Evolutionary conservation across 164 flowering plant genomes (phyloP), one percentile per base, ranked within the genome.

Genomic region (Aristolochia contorta): DNA sequence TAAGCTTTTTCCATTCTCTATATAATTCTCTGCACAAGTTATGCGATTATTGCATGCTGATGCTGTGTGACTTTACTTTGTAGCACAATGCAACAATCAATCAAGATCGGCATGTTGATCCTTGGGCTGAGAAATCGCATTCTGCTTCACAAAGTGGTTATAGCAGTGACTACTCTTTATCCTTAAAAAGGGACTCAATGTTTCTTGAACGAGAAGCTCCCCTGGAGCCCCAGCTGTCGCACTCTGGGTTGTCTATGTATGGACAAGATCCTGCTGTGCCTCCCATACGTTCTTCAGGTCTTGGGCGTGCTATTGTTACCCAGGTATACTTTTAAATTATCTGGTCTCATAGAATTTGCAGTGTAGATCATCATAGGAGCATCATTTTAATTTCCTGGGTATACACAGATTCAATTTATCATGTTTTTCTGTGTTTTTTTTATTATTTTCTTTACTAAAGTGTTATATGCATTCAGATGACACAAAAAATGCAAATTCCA

Each of bases 401-500:
- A 37, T 37, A n/a, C n/a, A n/a, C n/a, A n/a, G n/a, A 10, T 30
- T 14, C 22, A 30, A 41, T 37, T 14, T n/a, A 22, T 19, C 43
- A 22, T 19, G 9, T 58, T 13, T 41, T 57, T 57, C n/a, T 14
- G 4, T 33, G 0, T n/a, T 5, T n/a, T n/a, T n/a, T n/a, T n/a
- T n/a, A n/a, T n/a, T n/a, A 32, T 43, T 19, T 54, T 21, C 53
- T 54, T 25, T 0, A 23, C 24, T n/a, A 5, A 33, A 19, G 56
- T 50, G 41, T 16, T 10, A 6, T 52, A 60, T 51, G 57, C 23
- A 23, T 47, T 52, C 76, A 92, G 99, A 50, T 93, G 19, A 65
- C 85, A 37, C 92, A 90, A 71, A 86, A 86, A 33, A 90, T 93
- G 97, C 99, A 93, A 80, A 79, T 93, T 56, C 99, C 99, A 12